Evolutionary conservation across 345 rosid genomes (phyloP), one percentile per base, ranked within the genome.

Genomic region (Brassica napus): DNA sequence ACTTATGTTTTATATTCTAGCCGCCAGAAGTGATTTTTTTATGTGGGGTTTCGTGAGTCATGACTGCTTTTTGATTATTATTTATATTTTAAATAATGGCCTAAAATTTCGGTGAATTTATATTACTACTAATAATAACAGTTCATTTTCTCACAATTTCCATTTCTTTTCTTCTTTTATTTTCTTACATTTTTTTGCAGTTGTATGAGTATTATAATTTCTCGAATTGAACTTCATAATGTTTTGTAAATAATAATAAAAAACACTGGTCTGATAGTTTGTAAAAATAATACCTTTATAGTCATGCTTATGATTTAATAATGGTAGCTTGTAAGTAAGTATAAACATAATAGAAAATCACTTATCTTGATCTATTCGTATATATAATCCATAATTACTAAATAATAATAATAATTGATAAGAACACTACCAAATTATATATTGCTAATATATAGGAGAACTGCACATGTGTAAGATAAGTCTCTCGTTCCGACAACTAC

Each of bases 11-110:
- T 30, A 57, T 12, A 31, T 11, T 10, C 12, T 62, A 62, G 79
- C 82, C 79, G 66, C 71, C 79, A 49, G 15, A 74, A 52, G 68
- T 12, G 70, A 74, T 39, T 47, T 68, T 58, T 8, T 47, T 47
- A 4, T 60, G 63, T 79, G 82, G 61, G 73, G 77, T 60, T 55
- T 52, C 57, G 30, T 28, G 31, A 75, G 30, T 52, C 58, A 14
- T 42, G 44, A 55, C 63, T 31, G 63, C n/a, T 64, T 74, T 52
- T 26, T 55, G 57, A 7, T 32, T 18, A 15, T 62, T 3, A 8
- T 31, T 63, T 12, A 0, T 39, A 44, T 26, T 59, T 59, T 6
- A 37, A 24, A 71, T 6, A 5, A 3, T 30, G 39, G 30, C 66
- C 4, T 24, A 55, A n/a, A 49, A 16, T 15, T 58, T 58, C 4